Percentiles rank a stretch among this genome's conserved stretches.
Conservation (phyloP, 208 protist genomes). For the Wallacemonas sp. region DNA sequence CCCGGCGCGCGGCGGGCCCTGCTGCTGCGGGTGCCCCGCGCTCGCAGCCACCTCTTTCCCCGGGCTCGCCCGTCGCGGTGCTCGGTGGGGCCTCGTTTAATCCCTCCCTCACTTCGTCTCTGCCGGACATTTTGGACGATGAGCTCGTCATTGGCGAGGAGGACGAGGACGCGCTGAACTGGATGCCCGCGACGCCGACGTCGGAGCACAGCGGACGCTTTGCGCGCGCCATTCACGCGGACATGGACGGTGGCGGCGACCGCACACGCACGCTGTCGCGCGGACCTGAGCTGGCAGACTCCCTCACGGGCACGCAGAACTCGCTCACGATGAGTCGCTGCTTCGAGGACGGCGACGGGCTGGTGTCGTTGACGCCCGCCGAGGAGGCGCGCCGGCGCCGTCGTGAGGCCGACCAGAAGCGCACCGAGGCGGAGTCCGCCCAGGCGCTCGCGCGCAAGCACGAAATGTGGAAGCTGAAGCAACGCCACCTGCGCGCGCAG, state of each 20-base stretch:
- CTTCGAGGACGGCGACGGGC: slow-evolving; percentile 7
- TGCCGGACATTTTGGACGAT: slow-evolving; percentile 22
- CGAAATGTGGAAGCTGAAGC: slow-evolving; percentile 79
- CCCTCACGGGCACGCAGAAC: not conserved
- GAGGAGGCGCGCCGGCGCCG: slow-evolving; percentile 6
- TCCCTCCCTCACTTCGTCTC: not conserved
- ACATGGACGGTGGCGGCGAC: not conserved
- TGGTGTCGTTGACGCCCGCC: not conserved
- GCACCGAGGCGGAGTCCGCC: slow-evolving; percentile 27
- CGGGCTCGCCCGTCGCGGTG: not conserved
- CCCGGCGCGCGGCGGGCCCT: slow-evolving; percentile 5
- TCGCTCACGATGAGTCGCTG: slow-evolving; percentile 4
- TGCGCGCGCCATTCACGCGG: slow-evolving; percentile 16
- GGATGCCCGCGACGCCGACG: slow-evolving; percentile 30
- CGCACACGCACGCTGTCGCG: not conserved
- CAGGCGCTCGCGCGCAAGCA: slow-evolving; percentile 67
- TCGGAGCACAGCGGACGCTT: slow-evolving; percentile 28
- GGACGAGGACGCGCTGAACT: slow-evolving; percentile 39
- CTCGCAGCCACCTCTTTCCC: slow-evolving; percentile 7
- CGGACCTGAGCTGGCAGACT: not conserved
- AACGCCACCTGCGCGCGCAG: slow-evolving; percentile 54
- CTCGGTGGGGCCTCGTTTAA: not conserved
- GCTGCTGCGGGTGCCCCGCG: not conserved
- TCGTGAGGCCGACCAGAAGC: slow-evolving; percentile 9
- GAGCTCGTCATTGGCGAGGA: slow-evolving; percentile 78